Base-by-base conservation (phyloP, 140 eudicot genomes). In the Anethum foeniculum region DNA sequence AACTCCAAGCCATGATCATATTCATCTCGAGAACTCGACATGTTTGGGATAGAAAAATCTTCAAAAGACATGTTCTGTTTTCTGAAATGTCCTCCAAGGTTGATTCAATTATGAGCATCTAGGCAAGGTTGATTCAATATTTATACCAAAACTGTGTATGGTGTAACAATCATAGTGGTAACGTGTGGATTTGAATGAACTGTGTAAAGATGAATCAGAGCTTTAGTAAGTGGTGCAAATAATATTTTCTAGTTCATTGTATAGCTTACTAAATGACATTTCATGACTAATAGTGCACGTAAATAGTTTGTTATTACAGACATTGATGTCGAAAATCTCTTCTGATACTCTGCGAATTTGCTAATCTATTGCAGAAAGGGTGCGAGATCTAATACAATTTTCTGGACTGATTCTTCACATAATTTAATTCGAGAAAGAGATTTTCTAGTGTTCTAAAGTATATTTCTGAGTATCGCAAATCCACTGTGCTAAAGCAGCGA, bases 1-100 rank as follows among this genome's bases (percentile, higher is more conserved):
- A 93, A 83, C 44, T 93, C 93, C 0, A 81, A n/a, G 25, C 68
- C 51, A 23, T 80, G 85, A 72, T n/a, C 34, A 34, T 34, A 34
- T 34, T 34, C 38, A 21, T 73, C 52, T 41, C 21, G 52, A 72
- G 14, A 18, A 15, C 12, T 67, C 5, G 39, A n/a, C 77, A 18
- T 72, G 52, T 23, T 72, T 0, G 92, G 88, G 39, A 85, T 83
- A 7, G 96, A 83, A 78, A 92, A 92, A 34, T 82, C 78, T 67
- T 88, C 89, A 47, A 82, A 83, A 41, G 90, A 84, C 71, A 52
- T 82, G 65, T 25, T 68, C 49, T 82, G n/a, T 80, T 82, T 62
- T 80, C 76, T 36, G 28, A 54, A 54, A 56, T 56, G 65, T 71
- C 81, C 86, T 73, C 41, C 49, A 47, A 58, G 64, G 34, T 81